Conservation (phyloP, 2,329 filamentous ascomycete species). For the Paecilomyces sp. region DNA sequence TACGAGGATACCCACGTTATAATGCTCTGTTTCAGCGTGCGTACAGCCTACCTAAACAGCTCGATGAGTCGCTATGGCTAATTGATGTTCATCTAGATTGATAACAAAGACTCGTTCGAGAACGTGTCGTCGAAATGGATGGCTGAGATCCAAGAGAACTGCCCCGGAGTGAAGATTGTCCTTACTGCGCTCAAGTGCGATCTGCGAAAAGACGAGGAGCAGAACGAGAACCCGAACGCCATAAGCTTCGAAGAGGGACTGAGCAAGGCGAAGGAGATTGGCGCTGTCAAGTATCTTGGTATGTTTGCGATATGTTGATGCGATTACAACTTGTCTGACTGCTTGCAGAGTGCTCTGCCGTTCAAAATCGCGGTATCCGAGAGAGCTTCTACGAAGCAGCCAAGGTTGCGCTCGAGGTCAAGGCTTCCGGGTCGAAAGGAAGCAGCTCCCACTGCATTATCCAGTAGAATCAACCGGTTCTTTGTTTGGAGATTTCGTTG, state of each 20-base stretch:
- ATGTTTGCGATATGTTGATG: slow-evolving; percentile 14
- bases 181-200: slow-evolving; percentile 96
- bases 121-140: slow-evolving; percentile 99
- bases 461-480: slow-evolving; percentile 15
- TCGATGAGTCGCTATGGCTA: background rate
- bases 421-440: slow-evolving; percentile 28
- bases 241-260: slow-evolving; percentile 90
- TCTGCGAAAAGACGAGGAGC: slow-evolving; percentile 69
- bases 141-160: slow-evolving; percentile 95
- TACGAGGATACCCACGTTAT: slow-evolving; percentile 98
- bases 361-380: slow-evolving; percentile 96
- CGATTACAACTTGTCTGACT: background rate
- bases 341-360: slow-evolving; percentile 83
- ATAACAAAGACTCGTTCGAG: slow-evolving; percentile 91
- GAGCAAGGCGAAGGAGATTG: slow-evolving; percentile 84
- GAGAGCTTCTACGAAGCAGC: slow-evolving; percentile 98
- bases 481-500: background rate
- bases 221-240: slow-evolving; percentile 55
- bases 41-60: slow-evolving; percentile 8
- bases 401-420: slow-evolving; percentile 68
- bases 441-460: slow-evolving; percentile 28
- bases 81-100: slow-evolving; percentile 47
- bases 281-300: slow-evolving; percentile 85
- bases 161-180: slow-evolving; percentile 88
- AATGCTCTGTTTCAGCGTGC: slow-evolving; percentile 92